Conservation (phyloP, 257 asterid genomes). For the Lavandula angustifolia region DNA sequence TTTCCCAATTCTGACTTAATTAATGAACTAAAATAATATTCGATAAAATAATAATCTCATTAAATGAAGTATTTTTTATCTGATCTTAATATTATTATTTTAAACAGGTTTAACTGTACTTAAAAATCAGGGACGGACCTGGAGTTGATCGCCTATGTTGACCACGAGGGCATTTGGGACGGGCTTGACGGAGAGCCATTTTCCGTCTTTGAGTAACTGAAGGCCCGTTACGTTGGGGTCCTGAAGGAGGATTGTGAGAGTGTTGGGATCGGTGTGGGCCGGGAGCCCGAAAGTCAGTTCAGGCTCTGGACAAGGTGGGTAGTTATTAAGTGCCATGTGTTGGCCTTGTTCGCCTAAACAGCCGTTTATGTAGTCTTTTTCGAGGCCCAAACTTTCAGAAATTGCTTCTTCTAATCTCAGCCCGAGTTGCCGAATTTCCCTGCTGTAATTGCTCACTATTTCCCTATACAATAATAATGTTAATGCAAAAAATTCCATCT, state of each 20-base stretch:
- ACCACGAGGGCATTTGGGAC: conserved; percentile 51
- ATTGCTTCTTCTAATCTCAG: conserved; percentile 62
- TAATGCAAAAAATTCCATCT: too few relatives aligned
- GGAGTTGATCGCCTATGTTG: conserved; percentile 59
- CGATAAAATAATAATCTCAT: too few relatives aligned
- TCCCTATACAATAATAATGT: conserved; percentile 41
- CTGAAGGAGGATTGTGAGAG: conserved; percentile 61
- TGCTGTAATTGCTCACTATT: conserved; percentile 58
- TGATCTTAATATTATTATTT: too few relatives aligned
- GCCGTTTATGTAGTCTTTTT: conserved; percentile 49
- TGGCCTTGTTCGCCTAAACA: conserved; percentile 51
- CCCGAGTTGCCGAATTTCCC: conserved; percentile 61
- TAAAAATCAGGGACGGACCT: conserved; percentile 29
- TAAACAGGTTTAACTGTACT: too few relatives aligned
- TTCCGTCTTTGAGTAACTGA: conserved; percentile 48
- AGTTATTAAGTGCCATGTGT: conserved; percentile 61
- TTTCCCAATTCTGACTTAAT: too few relatives aligned
- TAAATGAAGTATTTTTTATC: too few relatives aligned
- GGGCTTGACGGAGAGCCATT: conserved; percentile 56
- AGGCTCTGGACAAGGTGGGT: conserved; percentile 63
- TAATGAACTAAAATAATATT: too few relatives aligned
- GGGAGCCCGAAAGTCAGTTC: conserved; percentile 64
- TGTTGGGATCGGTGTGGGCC: conserved; percentile 58
- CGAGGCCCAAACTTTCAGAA: conserved; percentile 78
- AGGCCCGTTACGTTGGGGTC: conserved; percentile 51